Evolutionary conservation across 371 early-diverging fungal species (phyloP).

Genomic region (Coemansia sp.): DNA sequence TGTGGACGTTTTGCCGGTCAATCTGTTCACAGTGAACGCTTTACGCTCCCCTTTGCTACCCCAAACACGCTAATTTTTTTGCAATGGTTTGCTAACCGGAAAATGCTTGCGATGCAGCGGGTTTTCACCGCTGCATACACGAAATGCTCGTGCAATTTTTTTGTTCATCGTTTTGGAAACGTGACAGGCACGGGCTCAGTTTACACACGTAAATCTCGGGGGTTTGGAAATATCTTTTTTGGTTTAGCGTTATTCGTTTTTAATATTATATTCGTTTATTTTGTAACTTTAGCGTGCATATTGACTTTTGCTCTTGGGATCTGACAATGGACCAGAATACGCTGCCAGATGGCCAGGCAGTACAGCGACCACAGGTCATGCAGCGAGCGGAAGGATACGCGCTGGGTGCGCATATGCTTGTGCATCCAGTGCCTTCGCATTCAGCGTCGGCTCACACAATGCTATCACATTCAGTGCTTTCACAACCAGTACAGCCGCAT

Average conservation of each 20-base stretch:
- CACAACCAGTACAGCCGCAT: not conserved
- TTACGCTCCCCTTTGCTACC: not conserved
- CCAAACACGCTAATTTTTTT: not conserved
- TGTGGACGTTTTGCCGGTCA: no score
- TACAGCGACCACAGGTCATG: no score
- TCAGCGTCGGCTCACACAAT: no score
- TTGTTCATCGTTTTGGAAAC: not conserved
- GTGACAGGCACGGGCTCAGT: not conserved
- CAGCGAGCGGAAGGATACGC: no score
- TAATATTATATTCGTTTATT: not conserved
- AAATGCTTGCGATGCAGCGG: not conserved
- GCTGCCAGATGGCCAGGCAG: not conserved
- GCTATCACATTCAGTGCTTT: no score
- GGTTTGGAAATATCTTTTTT: not conserved
- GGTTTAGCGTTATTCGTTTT: not conserved
- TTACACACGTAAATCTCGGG: not conserved
- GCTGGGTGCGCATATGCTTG: no score
- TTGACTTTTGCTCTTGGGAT: not conserved
- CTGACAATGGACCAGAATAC: not conserved
- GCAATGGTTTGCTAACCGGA: not conserved
- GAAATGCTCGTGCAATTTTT: not conserved
- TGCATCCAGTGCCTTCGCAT: no score
- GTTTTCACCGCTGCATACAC: not conserved
- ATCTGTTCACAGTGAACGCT: no score
- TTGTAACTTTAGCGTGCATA: not conserved